Conservation (phyloP, 306 rosid genomes). For the Rosa rugosa region DNA sequence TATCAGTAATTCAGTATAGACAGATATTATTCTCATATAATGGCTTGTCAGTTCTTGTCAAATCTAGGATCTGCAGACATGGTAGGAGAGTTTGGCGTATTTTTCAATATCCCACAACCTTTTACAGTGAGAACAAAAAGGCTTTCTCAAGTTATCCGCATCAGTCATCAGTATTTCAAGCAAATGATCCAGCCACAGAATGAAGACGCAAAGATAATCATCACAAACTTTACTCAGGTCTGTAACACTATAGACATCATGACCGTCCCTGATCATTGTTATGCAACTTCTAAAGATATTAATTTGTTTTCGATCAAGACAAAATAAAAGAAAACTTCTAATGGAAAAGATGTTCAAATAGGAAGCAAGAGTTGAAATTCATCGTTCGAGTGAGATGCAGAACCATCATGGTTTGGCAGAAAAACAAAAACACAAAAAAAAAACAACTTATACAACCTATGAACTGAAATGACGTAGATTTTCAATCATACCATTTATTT, state of each 20-base stretch:
- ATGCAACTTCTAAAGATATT: neutral
- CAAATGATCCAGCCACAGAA: constrained; percentile 65
- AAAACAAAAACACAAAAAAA: neutral
- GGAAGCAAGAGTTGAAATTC: no score
- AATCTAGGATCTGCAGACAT: constrained; percentile 59
- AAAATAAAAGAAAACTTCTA: no score
- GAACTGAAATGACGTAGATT: neutral
- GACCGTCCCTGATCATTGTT: neutral
- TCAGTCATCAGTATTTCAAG: constrained; percentile 73
- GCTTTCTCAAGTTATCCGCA: constrained; percentile 70
- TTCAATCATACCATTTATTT: neutral
- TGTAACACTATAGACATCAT: constrained; percentile 19
- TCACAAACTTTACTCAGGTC: constrained; percentile 69
- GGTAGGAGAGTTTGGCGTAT: constrained; percentile 79
- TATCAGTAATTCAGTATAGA: neutral
- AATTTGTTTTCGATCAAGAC: neutral
- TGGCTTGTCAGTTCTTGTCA: constrained; percentile 53
- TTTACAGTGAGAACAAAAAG: constrained; percentile 80
- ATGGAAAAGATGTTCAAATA: no score
- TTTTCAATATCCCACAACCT: constrained; percentile 79
- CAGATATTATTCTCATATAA: constrained; percentile 20
- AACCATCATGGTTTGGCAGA: neutral
- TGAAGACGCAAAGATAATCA: constrained; percentile 60
- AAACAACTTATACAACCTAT: neutral
- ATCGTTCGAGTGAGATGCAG: neutral